These are phyloP conservation scores for Russula sp. DNA, from an alignment of 768 basidiomycete genomes.

Conservation along the genomic window DNA sequence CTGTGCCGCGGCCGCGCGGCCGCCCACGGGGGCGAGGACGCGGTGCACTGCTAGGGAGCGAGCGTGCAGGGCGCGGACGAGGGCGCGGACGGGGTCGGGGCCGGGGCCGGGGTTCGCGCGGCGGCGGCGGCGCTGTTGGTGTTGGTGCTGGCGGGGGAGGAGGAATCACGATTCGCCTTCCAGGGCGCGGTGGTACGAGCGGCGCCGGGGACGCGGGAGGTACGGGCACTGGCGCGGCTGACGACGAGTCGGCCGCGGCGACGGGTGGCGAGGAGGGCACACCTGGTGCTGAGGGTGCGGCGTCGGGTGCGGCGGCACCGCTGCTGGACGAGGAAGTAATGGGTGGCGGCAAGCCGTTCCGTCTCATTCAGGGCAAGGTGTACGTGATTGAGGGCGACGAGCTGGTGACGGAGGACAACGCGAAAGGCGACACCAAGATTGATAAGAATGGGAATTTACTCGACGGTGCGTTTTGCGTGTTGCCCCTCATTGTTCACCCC, in stretches of 20 bases:
- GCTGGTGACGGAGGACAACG: slow-evolving; percentile 73
- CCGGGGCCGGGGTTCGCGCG: slow-evolving; percentile 24
- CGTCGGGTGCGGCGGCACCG: slow-evolving; percentile 7
- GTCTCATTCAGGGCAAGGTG: slow-evolving; percentile 63
- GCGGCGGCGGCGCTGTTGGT: not conserved
- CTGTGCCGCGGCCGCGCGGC: slow-evolving; percentile 20
- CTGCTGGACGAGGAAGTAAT: slow-evolving; percentile 17
- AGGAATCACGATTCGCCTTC: slow-evolving; percentile 23
- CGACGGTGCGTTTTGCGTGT: slow-evolving; percentile 51
- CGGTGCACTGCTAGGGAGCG: slow-evolving; percentile 23
- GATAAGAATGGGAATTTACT: slow-evolving; percentile 77
- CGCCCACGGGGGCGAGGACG: slow-evolving; percentile 26
- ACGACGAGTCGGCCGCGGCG: slow-evolving; percentile 18
- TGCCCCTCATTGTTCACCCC: not conserved
- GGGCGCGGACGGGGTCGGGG: slow-evolving; percentile 29
- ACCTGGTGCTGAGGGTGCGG: slow-evolving; percentile 31
- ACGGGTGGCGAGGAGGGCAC: slow-evolving; percentile 24
- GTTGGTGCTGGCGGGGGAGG: slow-evolving; percentile 5
- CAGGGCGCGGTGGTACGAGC: slow-evolving; percentile 29
- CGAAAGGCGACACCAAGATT: slow-evolving; percentile 87
- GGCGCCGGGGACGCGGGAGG: slow-evolving; percentile 20
- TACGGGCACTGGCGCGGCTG: slow-evolving; percentile 25
- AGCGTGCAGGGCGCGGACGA: slow-evolving; percentile 24
- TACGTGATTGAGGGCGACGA: slow-evolving; percentile 87
- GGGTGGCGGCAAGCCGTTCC: slow-evolving; percentile 58